Evolutionary conservation across 495 filamentous ascomycete species (phyloP), one percentile per base, ranked within the genome.

Genomic region (Aspergillus nidulans): DNA sequence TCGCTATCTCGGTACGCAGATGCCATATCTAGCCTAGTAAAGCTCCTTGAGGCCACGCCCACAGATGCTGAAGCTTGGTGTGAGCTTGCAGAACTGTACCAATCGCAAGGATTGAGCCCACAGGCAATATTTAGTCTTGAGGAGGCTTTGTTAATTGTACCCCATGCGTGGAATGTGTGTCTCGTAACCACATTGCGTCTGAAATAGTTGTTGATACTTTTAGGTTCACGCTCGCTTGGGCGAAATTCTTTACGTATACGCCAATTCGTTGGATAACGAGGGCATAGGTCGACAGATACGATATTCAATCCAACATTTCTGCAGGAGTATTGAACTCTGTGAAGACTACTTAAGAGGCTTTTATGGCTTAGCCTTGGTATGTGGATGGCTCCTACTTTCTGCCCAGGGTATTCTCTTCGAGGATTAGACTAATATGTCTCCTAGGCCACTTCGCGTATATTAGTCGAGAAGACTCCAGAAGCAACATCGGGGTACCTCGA

Each of bases 31-130:
- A 82, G 83, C 36, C 72, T 97, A 39, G 81, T 85, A 55, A 76
- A 85, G 53, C 76, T 97, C 25, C 78, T 98, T 39, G 85, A 91
- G 56, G 81, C 86, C 53, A 86, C 87, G 9, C 92, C 94, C 5
- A 96, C 89, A 7, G 95, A 97, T 74, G 85, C 86, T 10, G 94
- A 98, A 69, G 86, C 90, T 16, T 98, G 94, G 94, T 85, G 90
- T 49, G 94, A 98, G 74, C 77, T 98, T 60, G 80, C 89, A 28
- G 88, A 92, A 60, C 70, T 97, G 28, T 97, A 98, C 67, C 73
- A 90, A 42, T 72, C 77, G 1, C 86, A 91, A 62, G 88, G 87
- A 6, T 70, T 90, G 62, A 88, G 86, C 60, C 67, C 81, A 19
- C 92, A 96, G 66, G 90, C 92, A 30, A 82, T 92, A 43, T 97